A percentile compares a stretch with the other conserved stretches of the same genome.
Conservation (phyloP, 495 filamentous ascomycete genomes). For the Penicillium antarcticum region DNA sequence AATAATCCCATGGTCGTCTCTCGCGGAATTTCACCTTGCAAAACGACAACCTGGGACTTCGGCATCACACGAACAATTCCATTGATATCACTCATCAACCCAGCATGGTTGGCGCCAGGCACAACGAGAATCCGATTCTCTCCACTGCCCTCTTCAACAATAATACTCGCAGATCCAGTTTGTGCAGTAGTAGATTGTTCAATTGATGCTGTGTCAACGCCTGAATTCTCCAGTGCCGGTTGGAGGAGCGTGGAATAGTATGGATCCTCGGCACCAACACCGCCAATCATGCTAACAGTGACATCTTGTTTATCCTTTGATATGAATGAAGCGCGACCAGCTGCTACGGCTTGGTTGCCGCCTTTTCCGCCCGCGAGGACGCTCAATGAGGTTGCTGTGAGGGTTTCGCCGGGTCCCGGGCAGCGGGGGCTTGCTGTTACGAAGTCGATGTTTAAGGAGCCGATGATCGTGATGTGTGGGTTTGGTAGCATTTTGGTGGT, state of each 20-base stretch:
- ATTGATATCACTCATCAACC: conserved; percentile 17
- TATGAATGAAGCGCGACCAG: conserved; percentile 23
- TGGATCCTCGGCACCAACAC: conserved; percentile 20
- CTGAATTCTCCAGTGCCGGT: conserved; percentile 17
- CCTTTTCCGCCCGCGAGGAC: conserved; percentile 27
- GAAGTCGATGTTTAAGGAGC: conserved; percentile 29
- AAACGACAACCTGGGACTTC: conserved; percentile 55
- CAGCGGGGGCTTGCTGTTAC: conserved; percentile 24
- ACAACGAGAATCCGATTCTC: conserved; percentile 78
- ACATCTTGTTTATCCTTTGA: conserved; percentile 17
- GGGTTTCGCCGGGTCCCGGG: conserved; percentile 22
- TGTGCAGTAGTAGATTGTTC: conserved; percentile 12
- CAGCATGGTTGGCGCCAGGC: conserved; percentile 65
- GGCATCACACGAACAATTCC: conserved; percentile 8
- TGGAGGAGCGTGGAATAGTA: conserved; percentile 20
- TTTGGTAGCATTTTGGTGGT: not conserved
- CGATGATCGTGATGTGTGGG: conserved; percentile 21
- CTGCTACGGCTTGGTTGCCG: conserved; percentile 27
- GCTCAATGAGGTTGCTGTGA: conserved; percentile 23
- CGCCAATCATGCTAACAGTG: conserved; percentile 21
- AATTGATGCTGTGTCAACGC: conserved; percentile 16
- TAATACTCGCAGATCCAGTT: conserved; percentile 24
- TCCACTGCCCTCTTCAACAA: conserved; percentile 35
- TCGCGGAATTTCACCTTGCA: conserved; percentile 79
- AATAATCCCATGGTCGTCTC: conserved; percentile 62